A percentile compares a stretch with the other conserved stretches of the same genome.
Conservation (phyloP, 2,329 filamentous ascomycete species). For the Colletotrichum spinosum region DNA sequence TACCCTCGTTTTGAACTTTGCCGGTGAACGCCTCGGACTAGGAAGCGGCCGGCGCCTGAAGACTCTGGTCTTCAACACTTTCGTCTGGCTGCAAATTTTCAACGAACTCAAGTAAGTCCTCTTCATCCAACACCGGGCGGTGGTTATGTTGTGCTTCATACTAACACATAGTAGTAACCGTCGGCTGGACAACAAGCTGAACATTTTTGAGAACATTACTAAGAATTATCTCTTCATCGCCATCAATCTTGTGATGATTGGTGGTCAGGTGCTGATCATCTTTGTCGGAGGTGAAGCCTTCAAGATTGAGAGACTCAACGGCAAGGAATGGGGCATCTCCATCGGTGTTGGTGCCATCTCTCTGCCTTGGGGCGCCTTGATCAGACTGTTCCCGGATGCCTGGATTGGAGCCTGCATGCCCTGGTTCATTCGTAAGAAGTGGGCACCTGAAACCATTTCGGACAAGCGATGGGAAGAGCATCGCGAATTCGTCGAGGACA, state of each 20-base stretch:
- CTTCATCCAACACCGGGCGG: slow-evolving; percentile 51
- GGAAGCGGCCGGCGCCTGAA: slow-evolving; percentile 62
- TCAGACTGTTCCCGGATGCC: slow-evolving; percentile 80
- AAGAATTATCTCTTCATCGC: slow-evolving; percentile 84
- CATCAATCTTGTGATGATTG: slow-evolving; percentile 86
- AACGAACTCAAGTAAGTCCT: slow-evolving; percentile 65
- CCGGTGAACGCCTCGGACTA: slow-evolving; percentile 17
- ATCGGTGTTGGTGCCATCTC: slow-evolving; percentile 81
- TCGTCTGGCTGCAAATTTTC: slow-evolving; percentile 86
- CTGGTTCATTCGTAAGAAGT: slow-evolving; percentile 43
- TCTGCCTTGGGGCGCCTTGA: slow-evolving; percentile 77
- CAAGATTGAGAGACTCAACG: slow-evolving; percentile 71
- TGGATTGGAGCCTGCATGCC: slow-evolving; percentile 47
- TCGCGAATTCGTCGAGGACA: slow-evolving; percentile 36
- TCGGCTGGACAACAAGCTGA: slow-evolving; percentile 87
- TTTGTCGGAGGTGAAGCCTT: slow-evolving; percentile 85
- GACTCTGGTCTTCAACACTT: slow-evolving; percentile 86
- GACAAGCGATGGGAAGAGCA: slow-evolving; percentile 39
- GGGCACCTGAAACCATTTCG: slow-evolving; percentile 40
- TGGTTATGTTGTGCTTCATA: slow-evolving; percentile 41
- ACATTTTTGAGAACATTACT: slow-evolving; percentile 85
- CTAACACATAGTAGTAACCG: slow-evolving; percentile 69
- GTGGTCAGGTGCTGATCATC: slow-evolving; percentile 85
- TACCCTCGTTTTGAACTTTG: slow-evolving; percentile 53
- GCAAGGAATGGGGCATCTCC: slow-evolving; percentile 85